Evolutionary conservation across 2,329 filamentous ascomycete species (phyloP), one percentile per base, ranked within the genome.

Genomic region (Fonsecaea pedrosoi): DNA sequence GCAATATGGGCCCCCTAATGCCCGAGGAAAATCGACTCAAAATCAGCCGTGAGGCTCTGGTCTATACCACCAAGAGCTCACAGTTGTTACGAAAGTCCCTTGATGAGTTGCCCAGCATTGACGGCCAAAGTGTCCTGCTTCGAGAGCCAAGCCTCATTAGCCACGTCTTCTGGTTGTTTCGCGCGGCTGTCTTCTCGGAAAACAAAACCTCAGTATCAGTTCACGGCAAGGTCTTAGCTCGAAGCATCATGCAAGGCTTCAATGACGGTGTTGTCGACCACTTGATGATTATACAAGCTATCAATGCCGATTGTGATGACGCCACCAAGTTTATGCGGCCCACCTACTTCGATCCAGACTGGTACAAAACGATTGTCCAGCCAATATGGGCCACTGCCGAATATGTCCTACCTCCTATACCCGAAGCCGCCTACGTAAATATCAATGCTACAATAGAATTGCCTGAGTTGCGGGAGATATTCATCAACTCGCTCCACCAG

Each of bases 131-230:
- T 30, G 34, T 21, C 35, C 55, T 38, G 18, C 34, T 37, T 9
- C 55, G 37, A 15, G 37, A 42, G 1, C 37, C 30, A 10, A 37
- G 25, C 34, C 34, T 62, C 6, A 62, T 55, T 15, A 42, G 5
- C 13, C 60, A 62, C 13, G 50, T 62, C 50, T 62, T 50, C 60
- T 62, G 32, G 30, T 18, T 62, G 50, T 62, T 37, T 18, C 60
- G 60, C 34, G 60, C 60, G 4, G 37, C 30, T 13, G 50, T 62
- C 10, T 35, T 62, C 48, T 54, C 45, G 3, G 60, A 37, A 6
- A 45, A 62, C 21, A 40, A 42, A 25, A 13, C 21, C 13, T 62
- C 60, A 5, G 37, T 62, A 2, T 18, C 34, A 15, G 50, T 55
- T 9, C 37, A 62, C 37, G 60, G 60, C 45, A 35, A 34, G 21